Evolutionary conservation across 1,284 basidiomycete species (phyloP), one percentile per base, ranked within the genome.

Genomic region (Sporisorium graminicola): DNA sequence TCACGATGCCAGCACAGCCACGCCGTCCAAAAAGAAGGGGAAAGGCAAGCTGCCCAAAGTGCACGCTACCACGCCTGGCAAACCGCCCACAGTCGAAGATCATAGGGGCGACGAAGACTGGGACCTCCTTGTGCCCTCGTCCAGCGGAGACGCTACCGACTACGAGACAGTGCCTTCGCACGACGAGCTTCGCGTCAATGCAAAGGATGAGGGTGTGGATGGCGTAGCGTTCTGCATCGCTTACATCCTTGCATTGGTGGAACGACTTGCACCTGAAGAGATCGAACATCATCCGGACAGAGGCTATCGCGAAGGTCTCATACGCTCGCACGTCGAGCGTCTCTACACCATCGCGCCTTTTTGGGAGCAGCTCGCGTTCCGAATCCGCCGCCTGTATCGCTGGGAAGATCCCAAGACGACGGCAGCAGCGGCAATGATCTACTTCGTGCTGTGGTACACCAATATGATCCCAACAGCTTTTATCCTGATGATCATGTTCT

Each of bases 301-400:
- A 54, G 68, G 80, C 33, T 85, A 84, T 58, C 80, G 84, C 46
- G 84, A 85, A 55, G 73, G 79, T 27, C 66, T 77, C 10, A 77
- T 79, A 8, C 80, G 84, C 14, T 82, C 81, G 16, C 84, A 85
- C 51, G 54, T 85, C 22, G 83, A 84, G 58, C 79, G 84, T 7
- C 74, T 85, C 31, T 85, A 85, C 59, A 75, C 84, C 29, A 85
- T 85, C 54, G 84, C 84, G 7, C 84, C 84, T 0, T 85, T 85
- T 54, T 85, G 84, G 84, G 84, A 85, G 56, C 75, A 82, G 64
- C 75, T 85, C 14, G 74, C 55, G 29, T 35, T 43, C 35, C 66
- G 71, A 14, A 61, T 62, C 8, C 70, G 75, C 3, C 61, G 67
- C 1, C 55, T 77, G 31, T 77, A 77, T 33, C 71, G 75, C 3